phyloP scores from a whole-genome alignment of 495 filamentous ascomycete genomes.

The Penicillium angulare region DNA sequence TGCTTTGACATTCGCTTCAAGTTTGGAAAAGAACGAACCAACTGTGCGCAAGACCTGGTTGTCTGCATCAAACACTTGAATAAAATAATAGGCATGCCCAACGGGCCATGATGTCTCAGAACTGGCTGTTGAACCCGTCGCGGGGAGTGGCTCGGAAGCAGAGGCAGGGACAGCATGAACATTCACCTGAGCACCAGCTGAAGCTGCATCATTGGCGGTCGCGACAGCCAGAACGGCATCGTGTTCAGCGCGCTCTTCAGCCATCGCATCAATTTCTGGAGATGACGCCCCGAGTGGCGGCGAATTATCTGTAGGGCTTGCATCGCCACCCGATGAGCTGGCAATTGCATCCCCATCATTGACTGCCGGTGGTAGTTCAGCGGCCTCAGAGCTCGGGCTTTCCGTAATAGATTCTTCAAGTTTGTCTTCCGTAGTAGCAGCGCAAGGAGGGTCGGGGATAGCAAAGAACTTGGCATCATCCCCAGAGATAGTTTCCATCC shows the following conservation, averaged over 20 bases:
- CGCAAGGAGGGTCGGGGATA: conserved; percentile 36
- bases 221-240: conserved; percentile 25
- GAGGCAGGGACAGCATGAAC: not conserved
- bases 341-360: conserved; percentile 30
- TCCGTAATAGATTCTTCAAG: conserved; percentile 35
- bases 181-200: not conserved
- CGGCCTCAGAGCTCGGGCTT: conserved; percentile 20
- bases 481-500: conserved; percentile 45
- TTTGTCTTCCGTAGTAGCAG: conserved; percentile 30
- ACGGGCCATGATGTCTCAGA: conserved; percentile 26
- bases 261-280: conserved; percentile 9
- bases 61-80: conserved; percentile 52
- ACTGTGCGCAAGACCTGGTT: conserved; percentile 49
- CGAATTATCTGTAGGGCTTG: not conserved
- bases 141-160: not conserved
- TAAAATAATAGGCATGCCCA: conserved; percentile 48
- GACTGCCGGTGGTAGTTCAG: conserved; percentile 13
- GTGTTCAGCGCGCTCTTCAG: conserved; percentile 14
- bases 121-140: not conserved
- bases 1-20: conserved; percentile 44
- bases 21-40: conserved; percentile 48
- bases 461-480: conserved; percentile 44
- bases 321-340: conserved; percentile 28
- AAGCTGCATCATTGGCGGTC: conserved; percentile 20
- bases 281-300: conserved; percentile 4